These are phyloP conservation scores for Pichia exigua DNA, from an alignment of 805 yeast genomes.

Conservation along the genomic window DNA sequence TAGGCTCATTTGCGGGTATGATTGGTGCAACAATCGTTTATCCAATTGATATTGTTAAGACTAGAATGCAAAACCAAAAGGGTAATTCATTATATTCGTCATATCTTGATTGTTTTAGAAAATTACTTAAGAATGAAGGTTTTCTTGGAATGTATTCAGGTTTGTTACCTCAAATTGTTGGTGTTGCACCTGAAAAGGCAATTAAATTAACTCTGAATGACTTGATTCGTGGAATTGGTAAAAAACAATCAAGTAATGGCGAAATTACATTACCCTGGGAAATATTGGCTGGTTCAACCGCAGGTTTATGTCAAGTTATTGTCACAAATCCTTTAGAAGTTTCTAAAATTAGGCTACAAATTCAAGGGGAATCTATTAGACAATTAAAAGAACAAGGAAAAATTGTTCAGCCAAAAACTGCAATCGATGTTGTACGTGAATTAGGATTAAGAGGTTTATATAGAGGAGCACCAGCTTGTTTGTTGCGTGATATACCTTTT, in stretches of 20 bases:
- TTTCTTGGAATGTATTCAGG: constrained; percentile 84
- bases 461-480: constrained; percentile 86
- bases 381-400: constrained; percentile 29
- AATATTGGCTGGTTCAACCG: constrained; percentile 81
- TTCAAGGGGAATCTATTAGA: constrained; percentile 65
- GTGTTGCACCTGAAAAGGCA: constrained; percentile 98
- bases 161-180: constrained; percentile 85
- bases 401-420: constrained; percentile 37
- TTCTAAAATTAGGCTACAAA: constrained; percentile 89
- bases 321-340: constrained; percentile 96
- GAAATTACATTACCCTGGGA: constrained; percentile 53
- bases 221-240: constrained; percentile 65
- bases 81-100: constrained; percentile 62
- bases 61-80: constrained; percentile 95
- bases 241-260: constrained; percentile 42
- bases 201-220: constrained; percentile 93
- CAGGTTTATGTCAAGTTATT: constrained; percentile 94
- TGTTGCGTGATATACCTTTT: constrained; percentile 92
- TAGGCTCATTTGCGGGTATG: constrained; percentile 95
- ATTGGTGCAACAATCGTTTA: constrained; percentile 97
- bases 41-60: constrained; percentile 92
- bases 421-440: constrained; percentile 64
- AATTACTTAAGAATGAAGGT: constrained; percentile 74
- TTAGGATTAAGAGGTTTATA: constrained; percentile 82
- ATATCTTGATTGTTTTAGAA: constrained; percentile 78